Base-by-base conservation (phyloP, 257 asterid species). In the Scutellaria baicalensis region DNA sequence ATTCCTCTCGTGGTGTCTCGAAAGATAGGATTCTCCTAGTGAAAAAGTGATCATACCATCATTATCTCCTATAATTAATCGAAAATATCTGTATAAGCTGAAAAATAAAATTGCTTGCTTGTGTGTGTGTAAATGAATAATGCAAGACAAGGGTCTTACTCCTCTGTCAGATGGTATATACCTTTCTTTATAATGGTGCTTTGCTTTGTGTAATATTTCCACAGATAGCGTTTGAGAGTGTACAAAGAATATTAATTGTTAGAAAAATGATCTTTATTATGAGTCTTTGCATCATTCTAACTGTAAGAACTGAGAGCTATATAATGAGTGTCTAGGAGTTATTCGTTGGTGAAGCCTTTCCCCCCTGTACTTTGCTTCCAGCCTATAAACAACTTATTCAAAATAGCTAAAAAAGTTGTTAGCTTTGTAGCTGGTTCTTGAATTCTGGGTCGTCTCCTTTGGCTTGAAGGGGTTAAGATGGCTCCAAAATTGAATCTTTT, bases 401-500 rank as follows among this genome's bases (percentile, higher is more conserved):
- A 64, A 52, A 16, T 31, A 51, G 49, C 40, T 27, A 13, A 33
- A 13, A 33, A 60, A 68, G 51, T 57, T 69, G 13, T 21, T 51
- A 40, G 5, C 64, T 59, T 73, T 42, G 17, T 10, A 31, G 52
- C 59, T 48, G 57, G 27, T 70, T 38, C 64, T 75, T 56, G 63
- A 49, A 60, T 48, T 40, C 36, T 51, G 69, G 66, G 58, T 47
- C 57, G 55, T 27, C 4, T 27, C 33, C 33, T 27, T 27, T 27
- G 33, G 33, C 33, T 27, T 27, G 33, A 0, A 1, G 33, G 33
- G 33, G 33, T 23, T 39, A 17, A 70, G 77, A 89, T 89, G 96
- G 89, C 84, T 82, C 91, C 87, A 82, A 85, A 72, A 81, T 75
- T 82, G 80, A 44, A 72, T 77, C 78, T 80, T 83, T 81, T 76